Percentiles rank a stretch among this genome's conserved stretches.
These are phyloP conservation scores for Brassica napus DNA, from an alignment of 345 rosid genomes.

Conservation along the genomic window DNA sequence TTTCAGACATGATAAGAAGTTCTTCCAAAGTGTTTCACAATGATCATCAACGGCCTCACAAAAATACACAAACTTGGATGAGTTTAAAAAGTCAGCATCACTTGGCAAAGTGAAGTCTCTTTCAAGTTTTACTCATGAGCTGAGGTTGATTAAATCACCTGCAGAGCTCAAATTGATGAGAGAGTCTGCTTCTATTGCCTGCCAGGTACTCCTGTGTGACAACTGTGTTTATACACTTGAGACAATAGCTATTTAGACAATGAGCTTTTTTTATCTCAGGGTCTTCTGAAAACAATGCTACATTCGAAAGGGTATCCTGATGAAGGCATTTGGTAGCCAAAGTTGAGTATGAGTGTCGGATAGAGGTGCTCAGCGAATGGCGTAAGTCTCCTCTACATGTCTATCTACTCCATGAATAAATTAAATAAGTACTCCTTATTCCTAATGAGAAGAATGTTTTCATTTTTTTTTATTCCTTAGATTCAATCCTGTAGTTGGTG, in stretches of 20 bases:
- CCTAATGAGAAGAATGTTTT: not conserved
- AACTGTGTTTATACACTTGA: slow-evolving; percentile 6
- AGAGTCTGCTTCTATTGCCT: slow-evolving; percentile 92
- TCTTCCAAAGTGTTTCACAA: slow-evolving; percentile 82
- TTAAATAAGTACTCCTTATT: not conserved
- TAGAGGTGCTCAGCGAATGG: slow-evolving; percentile 98
- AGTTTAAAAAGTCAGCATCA: slow-evolving; percentile 53
- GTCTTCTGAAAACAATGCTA: slow-evolving; percentile 88
- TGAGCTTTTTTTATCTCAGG: slow-evolving; percentile 44
- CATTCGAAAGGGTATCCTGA: slow-evolving; percentile 75
- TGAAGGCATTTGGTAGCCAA: slow-evolving; percentile 79
- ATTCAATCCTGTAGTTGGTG: slow-evolving; percentile 95
- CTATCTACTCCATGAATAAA: not conserved
- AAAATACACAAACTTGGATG: slow-evolving; percentile 64
- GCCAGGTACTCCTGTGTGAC: slow-evolving; percentile 66
- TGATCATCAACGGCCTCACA: slow-evolving; percentile 59
- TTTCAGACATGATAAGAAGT: slow-evolving; percentile 72
- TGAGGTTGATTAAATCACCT: slow-evolving; percentile 84
- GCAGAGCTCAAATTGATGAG: slow-evolving; percentile 89
- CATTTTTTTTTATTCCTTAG: slow-evolving; percentile 39
- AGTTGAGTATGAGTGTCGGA: slow-evolving; percentile 88
- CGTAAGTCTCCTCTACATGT: slow-evolving; percentile 53
- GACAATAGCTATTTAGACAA: slow-evolving; percentile 11
- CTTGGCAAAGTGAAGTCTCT: slow-evolving; percentile 62
- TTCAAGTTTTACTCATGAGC: slow-evolving; percentile 62